Evolutionary conservation across 495 filamentous ascomycete genomes (phyloP).

Genomic region (Talaromyces borbonicus): DNA sequence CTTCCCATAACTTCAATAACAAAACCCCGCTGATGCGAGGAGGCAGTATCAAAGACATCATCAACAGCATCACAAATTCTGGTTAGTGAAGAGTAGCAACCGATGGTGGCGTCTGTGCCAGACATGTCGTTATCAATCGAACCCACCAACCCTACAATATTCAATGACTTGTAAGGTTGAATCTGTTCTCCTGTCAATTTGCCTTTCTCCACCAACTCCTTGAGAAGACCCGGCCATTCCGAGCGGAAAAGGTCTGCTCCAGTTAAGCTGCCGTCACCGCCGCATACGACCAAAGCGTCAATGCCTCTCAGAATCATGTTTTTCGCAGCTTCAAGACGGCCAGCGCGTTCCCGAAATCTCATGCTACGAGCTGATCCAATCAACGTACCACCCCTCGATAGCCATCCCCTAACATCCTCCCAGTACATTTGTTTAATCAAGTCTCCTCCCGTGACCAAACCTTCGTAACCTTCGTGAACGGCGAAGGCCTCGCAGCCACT

Average conservation of each 20-base stretch:
- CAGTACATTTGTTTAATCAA: slow-evolving; percentile 82
- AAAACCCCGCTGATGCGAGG: slow-evolving; percentile 94
- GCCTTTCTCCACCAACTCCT: slow-evolving; percentile 65
- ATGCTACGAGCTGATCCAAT: slow-evolving; percentile 92
- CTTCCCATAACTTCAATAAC: slow-evolving; percentile 99
- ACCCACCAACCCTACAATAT: slow-evolving; percentile 93
- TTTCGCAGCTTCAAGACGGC: slow-evolving; percentile 76
- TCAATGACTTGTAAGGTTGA: slow-evolving; percentile 65
- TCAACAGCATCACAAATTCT: slow-evolving; percentile 93
- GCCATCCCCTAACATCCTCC: slow-evolving; percentile 91
- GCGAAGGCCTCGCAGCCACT: slow-evolving; percentile 79
- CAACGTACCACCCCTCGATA: slow-evolving; percentile 89
- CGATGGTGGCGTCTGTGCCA: slow-evolving; percentile 94
- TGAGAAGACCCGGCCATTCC: slow-evolving; percentile 80
- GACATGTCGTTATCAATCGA: slow-evolving; percentile 99
- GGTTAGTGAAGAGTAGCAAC: slow-evolving; percentile 85
- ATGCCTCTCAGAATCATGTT: slow-evolving; percentile 90
- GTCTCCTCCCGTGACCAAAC: slow-evolving; percentile 78
- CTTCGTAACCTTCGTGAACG: slow-evolving; percentile 94
- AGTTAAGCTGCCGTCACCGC: slow-evolving; percentile 94
- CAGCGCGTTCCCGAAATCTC: slow-evolving; percentile 78
- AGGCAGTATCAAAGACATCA: slow-evolving; percentile 93
- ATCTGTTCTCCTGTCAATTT: slow-evolving; percentile 62
- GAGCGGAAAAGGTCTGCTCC: slow-evolving; percentile 87
- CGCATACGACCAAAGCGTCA: slow-evolving; percentile 91